phyloP scores from a whole-genome alignment of 2,329 filamentous ascomycete species.

The Rutstroemia sp. region DNA sequence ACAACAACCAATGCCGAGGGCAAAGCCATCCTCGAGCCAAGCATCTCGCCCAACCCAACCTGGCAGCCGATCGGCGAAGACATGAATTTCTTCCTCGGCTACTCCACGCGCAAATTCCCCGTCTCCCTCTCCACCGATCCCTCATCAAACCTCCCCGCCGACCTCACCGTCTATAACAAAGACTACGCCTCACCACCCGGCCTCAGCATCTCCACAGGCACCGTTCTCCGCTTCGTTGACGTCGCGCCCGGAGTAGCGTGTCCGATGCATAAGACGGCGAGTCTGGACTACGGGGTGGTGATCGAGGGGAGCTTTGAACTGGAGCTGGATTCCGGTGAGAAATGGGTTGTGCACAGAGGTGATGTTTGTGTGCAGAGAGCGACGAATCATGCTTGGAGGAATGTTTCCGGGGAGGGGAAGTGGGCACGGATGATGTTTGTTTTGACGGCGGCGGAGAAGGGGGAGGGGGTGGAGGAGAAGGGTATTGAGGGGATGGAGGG shows the following conservation, averaged over 20 bases:
- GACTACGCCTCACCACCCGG: conserved; percentile 19
- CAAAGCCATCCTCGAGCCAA: conserved; percentile 17
- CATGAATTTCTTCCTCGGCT: conserved; percentile 22
- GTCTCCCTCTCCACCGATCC: conserved; percentile 3
- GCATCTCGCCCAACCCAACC: conserved; percentile 8
- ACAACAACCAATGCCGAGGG: conserved; percentile 17
- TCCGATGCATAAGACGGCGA: conserved; percentile 37
- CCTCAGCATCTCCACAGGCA: conserved; percentile 15
- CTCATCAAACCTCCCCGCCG: conserved; percentile 5
- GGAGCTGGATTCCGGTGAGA: conserved; percentile 35
- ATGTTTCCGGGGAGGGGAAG: conserved; percentile 14
- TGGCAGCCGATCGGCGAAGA: conserved; percentile 14
- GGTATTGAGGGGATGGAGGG: background rate
- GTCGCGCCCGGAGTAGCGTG: conserved; percentile 16
- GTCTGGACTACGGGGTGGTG: conserved; percentile 36
- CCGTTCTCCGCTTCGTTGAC: conserved; percentile 22
- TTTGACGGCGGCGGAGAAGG: conserved; percentile 11
- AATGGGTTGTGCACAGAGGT: conserved; percentile 32
- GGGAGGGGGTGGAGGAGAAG: conserved; percentile 13
- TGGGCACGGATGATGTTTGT: conserved; percentile 27
- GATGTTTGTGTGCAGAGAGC: conserved; percentile 38
- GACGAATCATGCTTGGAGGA: conserved; percentile 37
- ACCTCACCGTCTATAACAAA: conserved; percentile 14
- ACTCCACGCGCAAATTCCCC: conserved; percentile 18
- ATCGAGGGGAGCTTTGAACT: conserved; percentile 35